Evolutionary conservation across 192 early-diverging fungal genomes (phyloP).

Genomic region (Backusella luteola): DNA sequence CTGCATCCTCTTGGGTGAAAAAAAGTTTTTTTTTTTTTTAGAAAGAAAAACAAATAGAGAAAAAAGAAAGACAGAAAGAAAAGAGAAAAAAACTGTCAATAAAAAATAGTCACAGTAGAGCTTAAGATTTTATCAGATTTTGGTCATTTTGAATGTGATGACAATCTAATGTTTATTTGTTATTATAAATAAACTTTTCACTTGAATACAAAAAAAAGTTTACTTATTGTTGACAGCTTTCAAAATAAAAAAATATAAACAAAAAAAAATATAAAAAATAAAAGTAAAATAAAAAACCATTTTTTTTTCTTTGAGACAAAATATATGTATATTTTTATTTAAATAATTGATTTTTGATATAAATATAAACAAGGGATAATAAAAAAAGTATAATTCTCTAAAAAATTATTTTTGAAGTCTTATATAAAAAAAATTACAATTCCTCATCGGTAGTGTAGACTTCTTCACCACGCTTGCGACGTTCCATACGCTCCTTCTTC

Average conservation of each 20-base stretch:
- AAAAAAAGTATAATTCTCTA: conserved; percentile 8
- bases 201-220: too few species aligned
- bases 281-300: background rate
- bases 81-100: background rate
- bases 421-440: conserved; percentile 13
- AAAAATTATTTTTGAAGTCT: conserved; percentile 7
- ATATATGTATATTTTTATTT: conserved; percentile 8
- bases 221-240: background rate
- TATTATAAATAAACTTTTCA: too few species aligned
- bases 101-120: background rate
- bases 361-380: conserved; percentile 7
- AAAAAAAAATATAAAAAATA: background rate
- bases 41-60: background rate
- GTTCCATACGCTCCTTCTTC: conserved; percentile 58
- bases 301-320: conserved; percentile 8
- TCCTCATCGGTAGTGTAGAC: conserved; percentile 26
- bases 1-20: conserved; percentile 14
- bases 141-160: background rate
- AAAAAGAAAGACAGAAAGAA: background rate
- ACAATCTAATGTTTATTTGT: too few species aligned
- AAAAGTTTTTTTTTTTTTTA: background rate
- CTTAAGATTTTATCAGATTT: background rate
- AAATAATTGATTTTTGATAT: conserved; percentile 2
- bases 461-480: conserved; percentile 57
- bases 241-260: background rate